Evolutionary conservation across 2,329 filamentous ascomycete genomes (phyloP).

Genomic region (Teratosphaeria pseudoeucalypti): DNA sequence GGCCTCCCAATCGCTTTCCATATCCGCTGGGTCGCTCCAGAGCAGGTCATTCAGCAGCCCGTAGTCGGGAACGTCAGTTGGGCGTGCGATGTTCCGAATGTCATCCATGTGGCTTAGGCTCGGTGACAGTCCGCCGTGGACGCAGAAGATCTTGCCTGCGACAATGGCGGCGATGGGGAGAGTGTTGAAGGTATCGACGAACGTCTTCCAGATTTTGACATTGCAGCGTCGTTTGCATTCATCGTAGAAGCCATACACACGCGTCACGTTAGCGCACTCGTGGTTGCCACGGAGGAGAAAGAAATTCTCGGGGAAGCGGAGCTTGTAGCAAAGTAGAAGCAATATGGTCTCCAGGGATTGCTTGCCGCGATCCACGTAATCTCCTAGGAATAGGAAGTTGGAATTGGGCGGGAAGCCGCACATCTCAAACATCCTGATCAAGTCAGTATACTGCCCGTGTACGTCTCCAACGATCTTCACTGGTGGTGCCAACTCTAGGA

Average conservation of each 20-base stretch:
- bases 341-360: conserved; percentile 92
- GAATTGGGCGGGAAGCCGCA: conserved; percentile 86
- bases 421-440: conserved; percentile 97
- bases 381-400: conserved; percentile 89
- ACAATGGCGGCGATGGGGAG: conserved; percentile 94
- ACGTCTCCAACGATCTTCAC: conserved; percentile 98
- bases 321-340: conserved; percentile 86
- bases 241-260: conserved; percentile 96
- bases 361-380: conserved; percentile 95
- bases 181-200: conserved; percentile 92
- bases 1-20: conserved; percentile 91
- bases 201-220: conserved; percentile 97
- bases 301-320: conserved; percentile 96
- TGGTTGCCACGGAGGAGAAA: conserved; percentile 91
- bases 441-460: conserved; percentile 90
- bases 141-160: conserved; percentile 93
- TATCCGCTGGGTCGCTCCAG: conserved; percentile 96
- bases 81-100: conserved; percentile 87
- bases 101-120: conserved; percentile 95
- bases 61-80: conserved; percentile 95
- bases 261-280: conserved; percentile 90
- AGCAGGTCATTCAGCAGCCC: conserved; percentile 88
- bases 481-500: conserved; percentile 83
- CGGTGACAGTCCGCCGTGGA: conserved; percentile 88
- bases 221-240: conserved; percentile 95